Evolutionary conservation across 2,329 filamentous ascomycete species (phyloP), one percentile per base, ranked within the genome.

Genomic region (Biscogniauxia marginata): DNA sequence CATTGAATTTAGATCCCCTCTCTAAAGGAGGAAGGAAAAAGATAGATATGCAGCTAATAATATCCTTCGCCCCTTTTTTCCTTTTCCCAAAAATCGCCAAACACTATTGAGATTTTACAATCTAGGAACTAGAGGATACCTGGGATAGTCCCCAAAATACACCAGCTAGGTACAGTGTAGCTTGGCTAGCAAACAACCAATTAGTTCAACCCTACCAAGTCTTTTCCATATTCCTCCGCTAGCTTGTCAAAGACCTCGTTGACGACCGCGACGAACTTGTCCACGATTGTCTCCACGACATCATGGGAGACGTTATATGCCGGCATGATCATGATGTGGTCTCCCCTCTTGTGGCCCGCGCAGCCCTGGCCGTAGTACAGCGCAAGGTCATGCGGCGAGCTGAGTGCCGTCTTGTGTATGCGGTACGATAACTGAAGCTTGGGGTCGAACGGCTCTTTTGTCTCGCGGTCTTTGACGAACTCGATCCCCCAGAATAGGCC

Each of bases 401-500:
- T 7, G 13, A 64, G 39, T 7, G 59, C 60, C 7, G 50, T 46
- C 20, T 56, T 22, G 39, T 62, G 58, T 19, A 64, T 23, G 24
- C 56, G 59, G 20, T 48, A 55, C 7, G 62, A 51, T 7, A 66
- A 18, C n/a, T 61, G 61, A 3, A 62, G 16, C 19, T 43, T 63
- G 1, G 63, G 59, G 0, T 73, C 71, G 50, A 77, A 77, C 0
- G 74, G 68, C 11, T 55, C 48, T 16, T 67, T 67, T 0, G 60
- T 71, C 8, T 53, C 46, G 60, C 72, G 75, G 61, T 77, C 70
- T 18, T 64, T 62, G 3, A 77, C 75, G 19, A 78, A 69, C 61
- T 78, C 76, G 19, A 77, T 60, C 22, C 70, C 73, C 77, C 75
- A 79, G 62, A 79, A 78, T 5, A 79, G 65, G 1, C 76, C 76